Evolutionary conservation across 768 basidiomycete species (phyloP), one percentile per base, ranked within the genome.

Genomic region (Cystobasidium ongulense): DNA sequence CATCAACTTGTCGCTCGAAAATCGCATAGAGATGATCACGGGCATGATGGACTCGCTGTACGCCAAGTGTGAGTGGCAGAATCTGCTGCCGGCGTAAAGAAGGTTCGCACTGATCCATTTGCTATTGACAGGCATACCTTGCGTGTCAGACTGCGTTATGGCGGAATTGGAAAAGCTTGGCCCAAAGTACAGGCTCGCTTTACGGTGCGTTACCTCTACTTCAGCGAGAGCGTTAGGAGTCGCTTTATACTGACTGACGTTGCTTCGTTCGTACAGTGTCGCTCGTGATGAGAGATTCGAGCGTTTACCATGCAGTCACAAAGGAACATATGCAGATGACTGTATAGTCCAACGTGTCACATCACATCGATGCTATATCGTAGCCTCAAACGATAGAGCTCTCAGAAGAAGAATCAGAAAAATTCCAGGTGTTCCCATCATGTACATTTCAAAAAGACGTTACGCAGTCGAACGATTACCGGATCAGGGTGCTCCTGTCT

Each of bases 31-130:
- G 81, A 85, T 98, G 68, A 85, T 97, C 25, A 88, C 89, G 78
- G 93, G 91, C n/a, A 97, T 99, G 96, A 98, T 99, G 96, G 96
- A 99, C 80, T 95, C 92, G 79, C 84, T 98, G 18, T 96, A 91
- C 81, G 96, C 96, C 15, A 98, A 99, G 84, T 97, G 95, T 95
- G 77, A 72, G 86, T 81, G 39, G 1, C 35, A n/a, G 1, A 7
- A 46, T 46, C n/a, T 46, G 43, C 43, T 13, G 13, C 13, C n/a
- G n/a, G n/a, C 43, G 27, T 39, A 46, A 46, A 46, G 13, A 46
- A 46, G 43, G 43, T n/a, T 46, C 13, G n/a, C 43, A 39, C 17
- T 25, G 63, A 13, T 38, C 15, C 25, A 25, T 35, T 10, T 31
- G 43, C 25, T 27, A 23, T 41, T 52, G 41, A 15, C 75, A 97